Evolutionary conservation across 371 early-diverging fungal genomes (phyloP).

Genomic region (Enteropsectra breve): DNA sequence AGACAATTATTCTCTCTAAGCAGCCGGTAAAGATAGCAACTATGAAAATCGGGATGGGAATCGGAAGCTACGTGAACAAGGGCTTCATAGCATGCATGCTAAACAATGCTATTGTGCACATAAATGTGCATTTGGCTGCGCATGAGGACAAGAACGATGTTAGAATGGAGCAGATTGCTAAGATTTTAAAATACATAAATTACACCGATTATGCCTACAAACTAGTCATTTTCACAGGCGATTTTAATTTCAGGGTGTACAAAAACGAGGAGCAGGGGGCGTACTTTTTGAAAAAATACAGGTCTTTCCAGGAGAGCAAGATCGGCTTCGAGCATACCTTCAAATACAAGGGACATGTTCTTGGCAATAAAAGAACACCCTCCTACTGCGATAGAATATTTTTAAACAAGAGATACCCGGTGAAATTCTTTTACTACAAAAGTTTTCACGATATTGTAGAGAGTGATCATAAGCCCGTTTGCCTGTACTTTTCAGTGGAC

Average conservation of each 20-base stretch:
- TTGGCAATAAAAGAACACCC: conserved; percentile 15
- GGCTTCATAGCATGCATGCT: conserved; percentile 22
- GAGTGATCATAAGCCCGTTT: conserved; percentile 42
- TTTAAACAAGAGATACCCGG: not conserved
- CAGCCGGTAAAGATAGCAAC: not conserved
- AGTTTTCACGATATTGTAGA: not conserved
- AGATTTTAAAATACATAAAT: conserved; percentile 17
- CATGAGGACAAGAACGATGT: conserved; percentile 21
- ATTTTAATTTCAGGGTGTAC: conserved; percentile 34
- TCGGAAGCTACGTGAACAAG: conserved; percentile 28
- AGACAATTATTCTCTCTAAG: conserved; percentile 21
- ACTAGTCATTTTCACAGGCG: conserved; percentile 23
- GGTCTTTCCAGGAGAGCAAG: conserved; percentile 12
- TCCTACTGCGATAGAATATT: conserved; percentile 44
- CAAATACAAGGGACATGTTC: conserved; percentile 19
- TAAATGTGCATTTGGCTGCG: conserved; percentile 33
- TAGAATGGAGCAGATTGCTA: conserved; percentile 20
- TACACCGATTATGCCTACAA: not conserved
- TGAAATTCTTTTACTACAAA: conserved; percentile 9
- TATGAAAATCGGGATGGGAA: conserved; percentile 26
- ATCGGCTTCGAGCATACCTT: conserved; percentile 30
- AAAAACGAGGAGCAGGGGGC: conserved; percentile 15
- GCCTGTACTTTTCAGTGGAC: too few relatives aligned
- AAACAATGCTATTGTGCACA: conserved; percentile 10
- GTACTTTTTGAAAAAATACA: conserved; percentile 10